These are phyloP conservation scores for Aureobasidium sp. DNA, from an alignment of 2,329 filamentous ascomycete species.

Conservation along the genomic window DNA sequence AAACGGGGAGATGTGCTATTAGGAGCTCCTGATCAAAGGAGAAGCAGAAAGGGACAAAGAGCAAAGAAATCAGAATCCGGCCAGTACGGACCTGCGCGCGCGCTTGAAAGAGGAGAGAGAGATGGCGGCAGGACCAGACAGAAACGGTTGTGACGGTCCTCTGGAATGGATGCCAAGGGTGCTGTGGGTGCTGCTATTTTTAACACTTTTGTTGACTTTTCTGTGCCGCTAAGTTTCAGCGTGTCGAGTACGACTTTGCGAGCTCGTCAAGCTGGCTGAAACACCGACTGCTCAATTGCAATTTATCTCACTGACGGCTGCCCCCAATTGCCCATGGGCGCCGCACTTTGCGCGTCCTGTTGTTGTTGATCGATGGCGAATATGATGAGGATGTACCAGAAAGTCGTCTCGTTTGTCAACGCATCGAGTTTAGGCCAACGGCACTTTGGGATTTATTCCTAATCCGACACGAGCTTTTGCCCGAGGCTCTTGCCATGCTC, in stretches of 20 bases:
- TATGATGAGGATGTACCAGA: background rate
- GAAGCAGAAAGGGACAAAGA: slow-evolving; percentile 5
- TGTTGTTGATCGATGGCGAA: background rate
- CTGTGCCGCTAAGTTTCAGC: slow-evolving; percentile 9
- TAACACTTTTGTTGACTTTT: background rate
- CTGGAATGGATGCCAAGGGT: slow-evolving; percentile 11
- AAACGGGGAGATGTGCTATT: background rate
- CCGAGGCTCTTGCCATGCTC: background rate
- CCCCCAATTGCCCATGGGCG: background rate
- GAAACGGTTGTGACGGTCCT: slow-evolving; percentile 6
- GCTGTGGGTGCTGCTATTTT: slow-evolving; percentile 1
- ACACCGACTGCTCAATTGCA: background rate
- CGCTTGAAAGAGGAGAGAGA: slow-evolving; percentile 8
- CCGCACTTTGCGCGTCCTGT: background rate
- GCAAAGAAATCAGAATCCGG: slow-evolving; percentile 3
- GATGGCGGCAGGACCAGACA: slow-evolving; percentile 8
- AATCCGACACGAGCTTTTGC: slow-evolving; percentile 6
- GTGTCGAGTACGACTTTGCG: background rate
- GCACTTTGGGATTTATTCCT: slow-evolving; percentile 2
- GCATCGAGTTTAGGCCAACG: slow-evolving; percentile 7
- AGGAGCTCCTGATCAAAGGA: background rate
- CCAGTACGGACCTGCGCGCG: slow-evolving; percentile 1
- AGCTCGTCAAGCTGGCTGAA: slow-evolving; percentile 4
- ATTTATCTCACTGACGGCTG: slow-evolving; percentile 7
- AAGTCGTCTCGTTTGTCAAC: background rate